Base-by-base conservation (phyloP, 2,329 filamentous ascomycete species). In the Sporothrix phasma region DNA sequence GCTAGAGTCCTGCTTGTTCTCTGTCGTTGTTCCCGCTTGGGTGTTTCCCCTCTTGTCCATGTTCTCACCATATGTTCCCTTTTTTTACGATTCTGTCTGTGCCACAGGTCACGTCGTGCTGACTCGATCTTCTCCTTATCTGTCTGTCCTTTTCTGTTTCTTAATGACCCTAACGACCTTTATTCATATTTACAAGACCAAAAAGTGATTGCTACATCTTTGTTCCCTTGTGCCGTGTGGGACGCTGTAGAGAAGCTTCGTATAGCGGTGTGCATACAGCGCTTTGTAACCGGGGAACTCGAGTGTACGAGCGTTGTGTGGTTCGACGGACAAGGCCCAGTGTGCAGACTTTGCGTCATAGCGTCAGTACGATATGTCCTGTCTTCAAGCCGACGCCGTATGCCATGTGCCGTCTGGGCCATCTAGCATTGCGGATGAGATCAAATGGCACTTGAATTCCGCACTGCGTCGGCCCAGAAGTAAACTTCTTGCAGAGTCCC, bases 111-210 rank as follows among this genome's bases (percentile, higher is more conserved):
- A 59, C 64, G 41, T 60, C n/a, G 24, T 59, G 47, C 39, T 53
- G 49, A 45, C 34, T 49, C 49, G 65, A 29, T n/a, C 8, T 49
- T 62, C 29, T 22, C 39, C 24, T 19, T 29, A n/a, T 15, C 51
- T 41, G 19, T 46, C 17, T 56, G 17, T 51, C 19, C 11, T 41
- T 43, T 31, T 7, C 24, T 58, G 31, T 26, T 59, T 62, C 46
- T 64, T 65, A 51, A 63, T 54, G 63, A 66, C 58, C 56, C 61
- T 66, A 45, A 67, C 51, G 66, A 67, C 51, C 39, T 60, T 66
- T 58, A 15, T 46, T 41, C 41, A 17, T 41, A 43, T 31, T 39
- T 47, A 11, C 6, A 49, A 64, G 34, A 43, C 49, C 29, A 64
- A 64, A 22, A 62, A 62, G 49, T 65, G 58, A 41, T 54, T 39